Conservation (phyloP, 2,329 filamentous ascomycete species). For the Arthrobotrys entomopaga region DNA sequence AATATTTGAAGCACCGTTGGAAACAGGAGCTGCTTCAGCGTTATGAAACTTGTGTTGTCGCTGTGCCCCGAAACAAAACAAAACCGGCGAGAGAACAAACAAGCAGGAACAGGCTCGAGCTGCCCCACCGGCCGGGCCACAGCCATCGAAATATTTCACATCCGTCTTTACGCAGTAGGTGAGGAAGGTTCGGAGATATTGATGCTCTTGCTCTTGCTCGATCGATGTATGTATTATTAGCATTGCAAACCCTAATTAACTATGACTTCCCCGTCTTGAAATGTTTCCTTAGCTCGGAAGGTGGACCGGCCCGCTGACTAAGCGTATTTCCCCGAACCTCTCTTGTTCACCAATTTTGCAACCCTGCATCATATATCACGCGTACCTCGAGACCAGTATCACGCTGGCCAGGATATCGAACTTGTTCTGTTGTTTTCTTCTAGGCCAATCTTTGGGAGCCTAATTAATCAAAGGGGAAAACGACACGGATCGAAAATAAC, state of each 20-base stretch:
- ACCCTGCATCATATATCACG: no score
- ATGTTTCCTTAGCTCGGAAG: constrained; percentile 1
- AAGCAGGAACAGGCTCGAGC: constrained; percentile 44
- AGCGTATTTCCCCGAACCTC: background rate
- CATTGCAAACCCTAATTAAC: background rate
- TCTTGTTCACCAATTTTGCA: no score
- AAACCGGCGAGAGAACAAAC: constrained; percentile 12
- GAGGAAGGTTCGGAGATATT: constrained; percentile 7
- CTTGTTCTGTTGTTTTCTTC: no score
- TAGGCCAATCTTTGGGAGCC: background rate
- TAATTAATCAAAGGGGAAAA: no score
- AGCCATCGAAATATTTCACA: background rate
- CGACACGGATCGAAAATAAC: no score
- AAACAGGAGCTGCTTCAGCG: constrained; percentile 54
- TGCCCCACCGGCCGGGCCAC: background rate
- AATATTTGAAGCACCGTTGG: constrained; percentile 46
- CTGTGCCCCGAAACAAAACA: constrained; percentile 30
- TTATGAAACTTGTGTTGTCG: constrained; percentile 38
- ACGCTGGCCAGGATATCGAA: no score
- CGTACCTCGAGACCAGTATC: no score
- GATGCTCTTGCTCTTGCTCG: background rate
- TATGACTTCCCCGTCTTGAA: background rate
- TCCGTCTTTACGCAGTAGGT: background rate
- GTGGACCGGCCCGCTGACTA: constrained; percentile 14
- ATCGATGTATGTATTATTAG: background rate